A percentile compares a stretch with the other conserved stretches of the same genome.
Evolutionary conservation across 768 basidiomycete species (phyloP).

Genomic region (Tylopilus sp.): DNA sequence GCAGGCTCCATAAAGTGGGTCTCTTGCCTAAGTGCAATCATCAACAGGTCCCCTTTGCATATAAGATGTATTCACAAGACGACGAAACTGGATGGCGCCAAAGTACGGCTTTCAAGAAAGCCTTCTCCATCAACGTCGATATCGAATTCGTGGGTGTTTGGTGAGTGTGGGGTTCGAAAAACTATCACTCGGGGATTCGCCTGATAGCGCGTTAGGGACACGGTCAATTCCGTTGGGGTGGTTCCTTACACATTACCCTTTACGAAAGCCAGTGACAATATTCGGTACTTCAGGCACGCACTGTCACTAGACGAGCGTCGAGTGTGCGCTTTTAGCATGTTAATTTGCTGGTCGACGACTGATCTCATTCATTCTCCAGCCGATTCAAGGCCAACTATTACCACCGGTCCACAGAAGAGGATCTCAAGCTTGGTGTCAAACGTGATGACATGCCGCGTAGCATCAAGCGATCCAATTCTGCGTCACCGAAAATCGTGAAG

Average conservation of each 20-base stretch:
- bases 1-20: conserved; percentile 66
- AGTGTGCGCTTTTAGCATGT: conserved; percentile 32
- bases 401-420: conserved; percentile 39
- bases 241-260: conserved; percentile 64
- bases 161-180: conserved; percentile 34
- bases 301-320: conserved; percentile 68
- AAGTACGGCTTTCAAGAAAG: conserved; percentile 66
- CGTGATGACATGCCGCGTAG: conserved; percentile 47
- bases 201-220: conserved; percentile 50
- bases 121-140: conserved; percentile 71
- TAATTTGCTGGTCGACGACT: not conserved
- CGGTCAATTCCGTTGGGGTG: conserved; percentile 66
- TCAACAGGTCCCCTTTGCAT: conserved; percentile 75
- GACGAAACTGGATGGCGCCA: conserved; percentile 60
- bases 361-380: conserved; percentile 6
- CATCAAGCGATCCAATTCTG: conserved; percentile 16
- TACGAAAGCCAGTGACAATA: conserved; percentile 54
- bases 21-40: conserved; percentile 66
- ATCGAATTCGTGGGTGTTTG: conserved; percentile 76
- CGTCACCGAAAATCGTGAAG: not conserved
- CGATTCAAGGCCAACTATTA: conserved; percentile 34
- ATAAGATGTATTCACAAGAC: conserved; percentile 58
- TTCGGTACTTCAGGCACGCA: conserved; percentile 68
- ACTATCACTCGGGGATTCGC: not conserved
- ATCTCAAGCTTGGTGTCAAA: conserved; percentile 43